phyloP scores from a whole-genome alignment of 345 rosid species.

The Pelargonium nanum region DNA sequence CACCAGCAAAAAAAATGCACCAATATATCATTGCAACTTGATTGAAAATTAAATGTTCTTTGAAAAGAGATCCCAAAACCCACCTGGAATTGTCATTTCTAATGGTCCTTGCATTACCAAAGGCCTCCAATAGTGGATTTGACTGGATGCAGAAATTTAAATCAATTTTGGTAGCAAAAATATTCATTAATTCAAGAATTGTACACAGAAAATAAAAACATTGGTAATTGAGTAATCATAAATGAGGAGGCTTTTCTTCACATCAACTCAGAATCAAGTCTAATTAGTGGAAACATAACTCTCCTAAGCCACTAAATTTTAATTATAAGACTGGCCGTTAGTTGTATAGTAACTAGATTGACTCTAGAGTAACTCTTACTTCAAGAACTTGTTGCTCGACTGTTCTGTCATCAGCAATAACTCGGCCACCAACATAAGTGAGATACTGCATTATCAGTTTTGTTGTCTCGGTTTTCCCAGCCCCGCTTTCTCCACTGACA shows the following conservation, averaged over 20 bases:
- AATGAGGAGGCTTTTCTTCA: no score
- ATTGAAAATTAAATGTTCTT: no score
- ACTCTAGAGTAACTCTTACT: conserved; percentile 33
- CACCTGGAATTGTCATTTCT: conserved; percentile 98
- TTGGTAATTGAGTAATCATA: not conserved
- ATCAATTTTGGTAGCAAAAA: not conserved
- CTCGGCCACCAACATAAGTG: conserved; percentile 93
- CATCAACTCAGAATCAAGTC: no score
- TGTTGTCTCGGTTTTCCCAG: conserved; percentile 99
- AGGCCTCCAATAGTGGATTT: conserved; percentile 98
- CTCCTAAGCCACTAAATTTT: no score
- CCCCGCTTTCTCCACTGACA: conserved; percentile 99
- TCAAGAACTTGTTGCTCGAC: conserved; percentile 99
- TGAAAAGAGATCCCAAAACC: not conserved
- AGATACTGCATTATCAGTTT: conserved; percentile 96
- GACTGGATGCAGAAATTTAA: conserved; percentile 42
- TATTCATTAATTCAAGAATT: not conserved
- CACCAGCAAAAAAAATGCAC: not conserved
- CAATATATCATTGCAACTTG: not conserved
- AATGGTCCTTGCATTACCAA: conserved; percentile 95
- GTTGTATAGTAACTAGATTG: not conserved
- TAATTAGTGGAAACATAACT: no score
- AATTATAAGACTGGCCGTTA: not conserved
- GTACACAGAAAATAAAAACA: not conserved
- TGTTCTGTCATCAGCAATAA: conserved; percentile 72